Evolutionary conservation across 192 early-diverging fungal species (phyloP).

Genomic region (Coemansia sp.): DNA sequence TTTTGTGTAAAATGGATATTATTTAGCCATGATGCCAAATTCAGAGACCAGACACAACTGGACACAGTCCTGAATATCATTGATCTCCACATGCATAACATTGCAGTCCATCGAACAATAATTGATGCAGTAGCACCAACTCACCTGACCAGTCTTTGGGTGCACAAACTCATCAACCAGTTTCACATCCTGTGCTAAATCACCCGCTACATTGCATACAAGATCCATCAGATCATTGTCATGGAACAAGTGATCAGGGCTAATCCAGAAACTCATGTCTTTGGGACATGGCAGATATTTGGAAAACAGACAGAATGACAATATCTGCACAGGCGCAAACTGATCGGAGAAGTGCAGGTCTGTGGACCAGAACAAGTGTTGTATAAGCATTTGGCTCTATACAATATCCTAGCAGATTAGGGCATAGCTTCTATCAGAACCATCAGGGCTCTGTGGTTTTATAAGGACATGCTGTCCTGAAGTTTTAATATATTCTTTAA

Average conservation of each 20-base stretch:
- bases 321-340: no score
- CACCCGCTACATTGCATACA: conserved; percentile 86
- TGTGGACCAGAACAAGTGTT: no score
- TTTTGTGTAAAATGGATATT: neutral
- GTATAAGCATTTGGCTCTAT: no score
- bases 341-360: no score
- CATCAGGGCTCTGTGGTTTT: no score
- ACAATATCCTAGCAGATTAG: no score
- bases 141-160: conserved; percentile 78
- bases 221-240: conserved; percentile 94
- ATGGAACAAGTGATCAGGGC: conserved; percentile 61
- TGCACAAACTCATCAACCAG: conserved; percentile 89
- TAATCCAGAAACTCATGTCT: conserved; percentile 93
- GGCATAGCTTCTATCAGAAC: no score
- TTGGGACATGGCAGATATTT: conserved; percentile 89
- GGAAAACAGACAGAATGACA: no score
- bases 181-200: conserved; percentile 85
- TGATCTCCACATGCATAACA: conserved; percentile 92
- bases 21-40: conserved; percentile 58
- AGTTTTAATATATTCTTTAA: no score
- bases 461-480: no score
- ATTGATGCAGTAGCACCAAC: conserved; percentile 89
- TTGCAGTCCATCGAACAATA: conserved; percentile 97
- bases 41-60: conserved; percentile 61
- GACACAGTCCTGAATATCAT: conserved; percentile 83